These are phyloP conservation scores for Candida boidinii DNA, from an alignment of 805 yeast species.

Conservation along the genomic window DNA sequence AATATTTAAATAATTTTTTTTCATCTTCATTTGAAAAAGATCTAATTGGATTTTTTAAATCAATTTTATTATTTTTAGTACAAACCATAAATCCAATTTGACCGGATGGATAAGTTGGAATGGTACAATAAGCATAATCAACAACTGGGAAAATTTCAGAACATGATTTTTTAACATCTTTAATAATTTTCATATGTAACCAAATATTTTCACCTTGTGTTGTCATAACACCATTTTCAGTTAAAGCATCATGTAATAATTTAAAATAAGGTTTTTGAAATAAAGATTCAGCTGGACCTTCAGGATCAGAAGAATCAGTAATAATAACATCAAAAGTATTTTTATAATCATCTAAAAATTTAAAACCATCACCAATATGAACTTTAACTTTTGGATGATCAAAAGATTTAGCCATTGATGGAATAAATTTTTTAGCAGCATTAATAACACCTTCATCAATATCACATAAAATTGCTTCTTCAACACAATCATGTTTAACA, in stretches of 20 bases:
- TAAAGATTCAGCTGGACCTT: constrained; percentile 92
- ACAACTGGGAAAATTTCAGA: constrained; percentile 82
- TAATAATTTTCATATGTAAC: constrained; percentile 80
- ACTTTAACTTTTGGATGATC: constrained; percentile 83
- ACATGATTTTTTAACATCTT: constrained; percentile 77
- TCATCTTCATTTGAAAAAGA: constrained; percentile 55
- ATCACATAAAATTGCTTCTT: constrained; percentile 87
- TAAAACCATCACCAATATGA: constrained; percentile 96
- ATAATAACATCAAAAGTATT: constrained; percentile 90
- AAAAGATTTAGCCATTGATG: constrained; percentile 79
- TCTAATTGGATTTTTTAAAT: constrained; percentile 65
- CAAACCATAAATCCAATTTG: constrained; percentile 98
- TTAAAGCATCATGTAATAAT: constrained; percentile 77
- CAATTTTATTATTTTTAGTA: constrained; percentile 58
- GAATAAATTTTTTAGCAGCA: constrained; percentile 79
- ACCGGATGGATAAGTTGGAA: constrained; percentile 97
- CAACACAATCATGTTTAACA: constrained; percentile 80
- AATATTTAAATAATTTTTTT: constrained; percentile 62
- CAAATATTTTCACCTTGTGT: constrained; percentile 96
- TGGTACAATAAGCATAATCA: constrained; percentile 83
- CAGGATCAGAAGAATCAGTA: constrained; percentile 97
- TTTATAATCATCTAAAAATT: constrained; percentile 75
- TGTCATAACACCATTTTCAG: constrained; percentile 83
- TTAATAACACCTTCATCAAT: constrained; percentile 90
- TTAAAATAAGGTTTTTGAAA: constrained; percentile 91